Evolutionary conservation across 164 flowering plant genomes (phyloP).

Genomic region (Vitis cinerea): DNA sequence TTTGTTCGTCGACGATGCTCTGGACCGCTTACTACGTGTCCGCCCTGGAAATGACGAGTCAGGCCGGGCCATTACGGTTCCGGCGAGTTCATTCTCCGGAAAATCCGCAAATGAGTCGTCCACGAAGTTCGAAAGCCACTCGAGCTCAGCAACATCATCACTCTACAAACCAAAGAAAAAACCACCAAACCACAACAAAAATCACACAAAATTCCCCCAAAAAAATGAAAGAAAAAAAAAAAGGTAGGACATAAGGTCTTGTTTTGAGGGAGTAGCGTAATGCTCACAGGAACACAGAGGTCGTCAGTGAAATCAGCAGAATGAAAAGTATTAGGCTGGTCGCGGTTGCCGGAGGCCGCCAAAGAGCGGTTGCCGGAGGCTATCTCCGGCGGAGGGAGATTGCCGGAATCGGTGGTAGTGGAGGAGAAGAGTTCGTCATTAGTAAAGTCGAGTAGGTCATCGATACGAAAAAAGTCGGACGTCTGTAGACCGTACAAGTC

Average conservation of each 20-base stretch:
- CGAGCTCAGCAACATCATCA: constrained; percentile 62
- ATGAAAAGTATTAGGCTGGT: background rate
- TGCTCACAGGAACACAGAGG: constrained; percentile 36
- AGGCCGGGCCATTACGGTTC: constrained; percentile 12
- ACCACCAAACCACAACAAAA: background rate
- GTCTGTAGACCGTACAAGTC: constrained; percentile 38
- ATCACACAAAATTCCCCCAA: background rate
- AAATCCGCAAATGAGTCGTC: constrained; percentile 53
- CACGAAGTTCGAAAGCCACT: constrained; percentile 68
- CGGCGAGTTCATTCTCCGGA: constrained; percentile 22
- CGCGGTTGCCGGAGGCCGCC: background rate
- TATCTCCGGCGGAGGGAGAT: constrained; percentile 4
- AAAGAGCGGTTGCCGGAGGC: background rate
- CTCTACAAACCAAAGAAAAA: constrained; percentile 24
- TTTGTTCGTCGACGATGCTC: constrained; percentile 10
- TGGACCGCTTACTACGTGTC: constrained; percentile 42
- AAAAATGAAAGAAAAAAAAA: background rate
- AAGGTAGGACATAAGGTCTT: background rate
- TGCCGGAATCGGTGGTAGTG: constrained; percentile 15
- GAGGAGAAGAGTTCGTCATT: constrained; percentile 35
- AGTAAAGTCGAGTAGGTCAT: constrained; percentile 53
- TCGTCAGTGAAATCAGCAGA: constrained; percentile 26
- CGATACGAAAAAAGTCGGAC: constrained; percentile 39
- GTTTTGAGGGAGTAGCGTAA: too few relatives aligned
- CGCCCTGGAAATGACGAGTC: constrained; percentile 31